Percentiles rank a stretch among this genome's conserved stretches.
These are phyloP conservation scores for Cercospora sp. DNA, from an alignment of 2,329 filamentous ascomycete genomes.

Conservation along the genomic window DNA sequence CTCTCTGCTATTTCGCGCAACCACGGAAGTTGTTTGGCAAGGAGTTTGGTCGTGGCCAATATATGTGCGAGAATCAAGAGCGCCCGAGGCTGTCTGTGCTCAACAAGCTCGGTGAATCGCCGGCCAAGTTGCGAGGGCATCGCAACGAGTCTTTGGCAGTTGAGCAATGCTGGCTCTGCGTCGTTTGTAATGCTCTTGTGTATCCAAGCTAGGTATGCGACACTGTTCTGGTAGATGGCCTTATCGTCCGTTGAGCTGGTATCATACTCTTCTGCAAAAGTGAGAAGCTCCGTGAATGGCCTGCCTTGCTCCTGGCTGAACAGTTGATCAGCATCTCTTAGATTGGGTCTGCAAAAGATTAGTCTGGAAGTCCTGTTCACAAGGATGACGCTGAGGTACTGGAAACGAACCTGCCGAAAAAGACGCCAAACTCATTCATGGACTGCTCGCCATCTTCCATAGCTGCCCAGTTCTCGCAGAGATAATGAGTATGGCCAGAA, in stretches of 20 bases:
- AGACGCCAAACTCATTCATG: slow-evolving; percentile 24
- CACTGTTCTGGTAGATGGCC: slow-evolving; percentile 25
- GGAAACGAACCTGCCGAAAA: slow-evolving; percentile 24
- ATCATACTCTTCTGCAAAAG: slow-evolving; percentile 30
- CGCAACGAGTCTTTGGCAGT: slow-evolving; percentile 30
- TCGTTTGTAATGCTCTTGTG: slow-evolving; percentile 29
- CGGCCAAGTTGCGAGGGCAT: slow-evolving; percentile 32
- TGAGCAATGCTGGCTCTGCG: slow-evolving; percentile 25
- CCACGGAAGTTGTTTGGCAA: slow-evolving; percentile 30
- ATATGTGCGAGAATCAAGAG: slow-evolving; percentile 31
- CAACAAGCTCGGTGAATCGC: slow-evolving; percentile 31
- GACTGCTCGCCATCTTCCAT: slow-evolving; percentile 20
- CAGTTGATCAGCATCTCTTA: slow-evolving; percentile 27
- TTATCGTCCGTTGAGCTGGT: slow-evolving; percentile 23
- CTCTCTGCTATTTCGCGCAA: slow-evolving; percentile 30
- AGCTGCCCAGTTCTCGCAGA: slow-evolving; percentile 23
- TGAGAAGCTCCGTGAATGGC: slow-evolving; percentile 30
- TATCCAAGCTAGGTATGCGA: slow-evolving; percentile 30
- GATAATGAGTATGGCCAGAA: slow-evolving; percentile 28
- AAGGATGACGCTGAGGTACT: not conserved
- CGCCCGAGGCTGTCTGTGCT: slow-evolving; percentile 28
- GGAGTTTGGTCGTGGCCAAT: slow-evolving; percentile 32
- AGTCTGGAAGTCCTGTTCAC: not conserved
- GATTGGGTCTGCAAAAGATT: slow-evolving; percentile 15
- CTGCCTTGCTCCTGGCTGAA: slow-evolving; percentile 28